A percentile compares a stretch with the other conserved stretches of the same genome.
These are phyloP conservation scores for Pyracantha coccinea DNA, from an alignment of 331 rosid species.

Conservation along the genomic window DNA sequence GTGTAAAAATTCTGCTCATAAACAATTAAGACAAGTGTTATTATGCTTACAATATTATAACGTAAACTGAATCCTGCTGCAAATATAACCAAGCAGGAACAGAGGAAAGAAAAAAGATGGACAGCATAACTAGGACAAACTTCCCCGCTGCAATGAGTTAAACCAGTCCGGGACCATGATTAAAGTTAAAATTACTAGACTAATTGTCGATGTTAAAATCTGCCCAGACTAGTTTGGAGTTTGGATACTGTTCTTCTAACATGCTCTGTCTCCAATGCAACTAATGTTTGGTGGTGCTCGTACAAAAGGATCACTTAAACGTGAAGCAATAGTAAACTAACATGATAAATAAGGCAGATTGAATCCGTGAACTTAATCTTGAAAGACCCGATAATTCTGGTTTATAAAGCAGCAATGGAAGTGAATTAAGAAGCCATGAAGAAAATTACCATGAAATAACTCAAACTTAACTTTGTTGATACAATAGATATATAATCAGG, in stretches of 20 bases:
- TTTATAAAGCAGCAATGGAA: not conserved
- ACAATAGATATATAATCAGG: not conserved
- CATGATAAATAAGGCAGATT: not conserved
- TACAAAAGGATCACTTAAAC: not conserved
- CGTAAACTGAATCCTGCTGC: not conserved
- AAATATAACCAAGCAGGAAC: not conserved
- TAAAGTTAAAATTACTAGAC: not conserved
- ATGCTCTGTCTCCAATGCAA: not conserved
- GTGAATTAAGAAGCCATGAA: not conserved
- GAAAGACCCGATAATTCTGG: not conserved
- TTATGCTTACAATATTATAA: not conserved
- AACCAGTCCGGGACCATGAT: not conserved
- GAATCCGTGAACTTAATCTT: not conserved
- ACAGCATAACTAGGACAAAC: not conserved
- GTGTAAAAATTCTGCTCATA: constrained; percentile 8
- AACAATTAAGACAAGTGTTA: not conserved
- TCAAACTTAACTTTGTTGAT: not conserved
- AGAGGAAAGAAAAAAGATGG: not conserved
- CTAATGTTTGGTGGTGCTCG: not conserved
- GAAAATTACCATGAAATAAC: not conserved
- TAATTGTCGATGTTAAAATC: not conserved
- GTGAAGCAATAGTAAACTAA: not conserved
- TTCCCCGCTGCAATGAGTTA: not conserved
- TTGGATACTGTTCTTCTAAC: not conserved
- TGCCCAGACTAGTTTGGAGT: not conserved